phyloP scores from a whole-genome alignment of 805 yeast genomes.

The Candida verbasci region DNA sequence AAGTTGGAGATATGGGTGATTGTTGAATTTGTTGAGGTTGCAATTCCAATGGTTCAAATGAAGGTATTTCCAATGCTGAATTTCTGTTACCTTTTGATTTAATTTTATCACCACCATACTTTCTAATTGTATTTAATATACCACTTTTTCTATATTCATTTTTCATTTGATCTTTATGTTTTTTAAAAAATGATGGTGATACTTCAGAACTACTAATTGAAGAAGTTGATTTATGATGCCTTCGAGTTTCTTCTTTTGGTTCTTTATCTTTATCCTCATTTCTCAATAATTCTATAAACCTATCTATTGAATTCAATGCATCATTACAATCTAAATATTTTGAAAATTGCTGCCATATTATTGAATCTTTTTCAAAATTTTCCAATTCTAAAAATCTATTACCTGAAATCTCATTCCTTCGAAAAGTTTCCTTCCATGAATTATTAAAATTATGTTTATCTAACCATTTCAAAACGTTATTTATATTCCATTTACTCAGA shows the following conservation, averaged over 20 bases:
- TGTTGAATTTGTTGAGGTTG: constrained; percentile 4
- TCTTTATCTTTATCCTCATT: constrained; percentile 11
- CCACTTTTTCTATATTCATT: constrained; percentile 18
- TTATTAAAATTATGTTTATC: constrained; percentile 63
- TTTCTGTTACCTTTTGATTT: constrained; percentile 2
- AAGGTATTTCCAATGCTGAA: constrained; percentile 1
- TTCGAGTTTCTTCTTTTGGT: constrained; percentile 5
- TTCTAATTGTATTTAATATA: constrained; percentile 35
- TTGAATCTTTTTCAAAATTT: constrained; percentile 52
- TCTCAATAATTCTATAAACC: constrained; percentile 31
- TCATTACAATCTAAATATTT: constrained; percentile 34
- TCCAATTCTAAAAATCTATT: constrained; percentile 61
- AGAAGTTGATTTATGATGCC: constrained; percentile 14
- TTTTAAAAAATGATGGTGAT: constrained; percentile 48
- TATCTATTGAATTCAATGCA: constrained; percentile 47
- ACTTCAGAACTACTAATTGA: constrained; percentile 8
- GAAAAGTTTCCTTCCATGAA: constrained; percentile 69
- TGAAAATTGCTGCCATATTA: constrained; percentile 44
- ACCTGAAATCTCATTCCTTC: constrained; percentile 53
- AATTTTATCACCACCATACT: constrained; percentile 23
- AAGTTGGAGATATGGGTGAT: neutral
- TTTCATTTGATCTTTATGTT: constrained; percentile 44
- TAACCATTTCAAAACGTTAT: constrained; percentile 67
- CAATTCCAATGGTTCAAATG: constrained; percentile 1
- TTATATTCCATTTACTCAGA: constrained; percentile 59